A percentile compares a stretch with the other conserved stretches of the same genome.
phyloP scores from a whole-genome alignment of 75 land plant genomes.

The Larix kaempferi region DNA sequence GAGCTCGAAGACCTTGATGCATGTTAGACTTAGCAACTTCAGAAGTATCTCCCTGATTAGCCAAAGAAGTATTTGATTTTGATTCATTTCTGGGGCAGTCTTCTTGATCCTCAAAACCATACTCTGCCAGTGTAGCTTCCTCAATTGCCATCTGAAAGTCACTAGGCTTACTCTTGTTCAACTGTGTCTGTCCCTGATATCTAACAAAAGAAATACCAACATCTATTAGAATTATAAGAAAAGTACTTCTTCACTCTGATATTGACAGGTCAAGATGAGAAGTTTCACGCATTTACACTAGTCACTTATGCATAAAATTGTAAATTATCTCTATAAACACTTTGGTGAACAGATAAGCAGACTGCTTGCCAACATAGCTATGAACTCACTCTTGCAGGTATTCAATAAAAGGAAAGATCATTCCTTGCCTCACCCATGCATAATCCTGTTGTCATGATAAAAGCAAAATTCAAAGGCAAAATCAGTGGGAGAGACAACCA shows the following conservation, averaged over 20 bases:
- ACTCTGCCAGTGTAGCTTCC: constrained; percentile 83
- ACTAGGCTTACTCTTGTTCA: constrained; percentile 56
- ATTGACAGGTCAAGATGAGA: not conserved
- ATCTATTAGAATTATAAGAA: not conserved
- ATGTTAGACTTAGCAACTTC: not conserved
- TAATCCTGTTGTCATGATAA: constrained; percentile 59
- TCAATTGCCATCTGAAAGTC: constrained; percentile 76
- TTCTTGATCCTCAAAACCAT: constrained; percentile 40
- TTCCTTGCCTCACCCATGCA: constrained; percentile 87
- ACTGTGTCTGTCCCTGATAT: constrained; percentile 68
- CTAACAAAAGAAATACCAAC: constrained; percentile 24
- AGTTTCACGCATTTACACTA: not conserved
- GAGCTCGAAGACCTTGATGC: not conserved
- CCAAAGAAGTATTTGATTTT: not conserved
- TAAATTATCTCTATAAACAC: not conserved
- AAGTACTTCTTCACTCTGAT: not conserved
- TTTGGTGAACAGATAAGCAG: not conserved
- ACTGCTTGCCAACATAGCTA: not conserved
- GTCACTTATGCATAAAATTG: not conserved
- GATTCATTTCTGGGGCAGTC: not conserved
- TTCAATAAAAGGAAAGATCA: constrained; percentile 84
- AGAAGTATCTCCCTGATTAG: constrained; percentile 3
- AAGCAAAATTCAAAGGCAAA: not conserved
- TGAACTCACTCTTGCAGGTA: constrained; percentile 62
- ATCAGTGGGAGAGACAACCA: not conserved